These are phyloP conservation scores for Aspergillus neoniger DNA, from an alignment of 2,329 filamentous ascomycete species.

Conservation along the genomic window DNA sequence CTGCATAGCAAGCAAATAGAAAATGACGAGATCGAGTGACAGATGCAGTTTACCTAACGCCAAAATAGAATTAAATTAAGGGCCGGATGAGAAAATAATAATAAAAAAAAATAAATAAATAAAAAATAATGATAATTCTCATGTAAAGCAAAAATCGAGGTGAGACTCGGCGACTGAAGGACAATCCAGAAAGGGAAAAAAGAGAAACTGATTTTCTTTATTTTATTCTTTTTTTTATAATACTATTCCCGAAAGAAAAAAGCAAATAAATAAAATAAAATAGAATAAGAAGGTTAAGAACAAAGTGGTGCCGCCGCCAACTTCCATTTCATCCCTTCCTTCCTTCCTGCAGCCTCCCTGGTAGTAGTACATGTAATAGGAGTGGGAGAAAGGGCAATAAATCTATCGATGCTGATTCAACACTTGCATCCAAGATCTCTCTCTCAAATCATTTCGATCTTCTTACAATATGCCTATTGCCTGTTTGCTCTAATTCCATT, in stretches of 20 bases:
- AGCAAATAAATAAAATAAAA: background rate
- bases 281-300: constrained; percentile 4
- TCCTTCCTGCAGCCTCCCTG: background rate
- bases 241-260: background rate
- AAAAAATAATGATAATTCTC: background rate
- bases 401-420: background rate
- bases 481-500: background rate
- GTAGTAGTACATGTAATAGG: background rate
- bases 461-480: background rate
- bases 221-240: too few species aligned
- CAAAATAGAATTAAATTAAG: constrained; percentile 5
- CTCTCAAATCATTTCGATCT: background rate
- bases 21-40: constrained; percentile 7
- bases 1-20: background rate
- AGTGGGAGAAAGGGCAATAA: background rate
- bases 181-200: background rate
- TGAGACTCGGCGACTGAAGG: background rate
- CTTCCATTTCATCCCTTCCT: background rate
- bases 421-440: background rate
- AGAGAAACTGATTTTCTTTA: too few species aligned
- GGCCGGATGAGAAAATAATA: background rate
- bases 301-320: background rate
- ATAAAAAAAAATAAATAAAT: background rate
- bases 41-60: constrained; percentile 6
- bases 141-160: background rate